Percentiles rank a stretch among this genome's conserved stretches.
Conservation (phyloP, 768 basidiomycete species). For the Suillus subaureus region DNA sequence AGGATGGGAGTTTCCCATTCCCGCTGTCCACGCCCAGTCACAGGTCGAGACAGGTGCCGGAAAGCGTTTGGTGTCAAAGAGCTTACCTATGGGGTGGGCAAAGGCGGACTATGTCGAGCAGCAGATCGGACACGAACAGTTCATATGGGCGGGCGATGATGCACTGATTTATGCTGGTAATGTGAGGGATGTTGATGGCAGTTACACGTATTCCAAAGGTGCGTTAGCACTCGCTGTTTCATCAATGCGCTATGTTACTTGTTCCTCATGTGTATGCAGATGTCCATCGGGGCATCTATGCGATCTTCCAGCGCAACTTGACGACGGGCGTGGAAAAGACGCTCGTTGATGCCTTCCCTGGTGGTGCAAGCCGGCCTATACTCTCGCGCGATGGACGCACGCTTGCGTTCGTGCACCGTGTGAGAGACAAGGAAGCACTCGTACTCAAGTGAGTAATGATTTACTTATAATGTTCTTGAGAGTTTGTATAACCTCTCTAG, state of each 20-base stretch:
- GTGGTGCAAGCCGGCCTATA: conserved; percentile 75
- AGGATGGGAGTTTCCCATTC: conserved; percentile 68
- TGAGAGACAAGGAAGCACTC: conserved; percentile 71
- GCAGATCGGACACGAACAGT: conserved; percentile 75
- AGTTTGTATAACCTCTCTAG: background rate
- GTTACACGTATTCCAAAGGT: conserved; percentile 71
- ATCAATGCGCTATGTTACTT: background rate
- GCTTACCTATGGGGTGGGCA: conserved; percentile 63
- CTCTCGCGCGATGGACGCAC: conserved; percentile 69
- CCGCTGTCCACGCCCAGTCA: conserved; percentile 22
- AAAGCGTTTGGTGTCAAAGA: conserved; percentile 54
- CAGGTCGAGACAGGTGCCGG: conserved; percentile 46
- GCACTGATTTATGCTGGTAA: conserved; percentile 69
- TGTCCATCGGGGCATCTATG: conserved; percentile 69
- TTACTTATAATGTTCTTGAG: background rate
- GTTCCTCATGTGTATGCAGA: conserved; percentile 40
- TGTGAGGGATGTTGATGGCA: conserved; percentile 46
- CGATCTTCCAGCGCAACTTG: conserved; percentile 68
- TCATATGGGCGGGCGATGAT: conserved; percentile 62
- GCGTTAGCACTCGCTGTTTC: background rate
- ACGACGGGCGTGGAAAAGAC: conserved; percentile 54
- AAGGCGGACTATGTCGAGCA: conserved; percentile 61
- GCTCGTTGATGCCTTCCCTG: conserved; percentile 59
- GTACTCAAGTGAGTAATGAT: conserved; percentile 60
- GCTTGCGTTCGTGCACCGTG: conserved; percentile 73